phyloP scores from a whole-genome alignment of 1,284 basidiomycete species.

The Rhizoctonia solani region DNA sequence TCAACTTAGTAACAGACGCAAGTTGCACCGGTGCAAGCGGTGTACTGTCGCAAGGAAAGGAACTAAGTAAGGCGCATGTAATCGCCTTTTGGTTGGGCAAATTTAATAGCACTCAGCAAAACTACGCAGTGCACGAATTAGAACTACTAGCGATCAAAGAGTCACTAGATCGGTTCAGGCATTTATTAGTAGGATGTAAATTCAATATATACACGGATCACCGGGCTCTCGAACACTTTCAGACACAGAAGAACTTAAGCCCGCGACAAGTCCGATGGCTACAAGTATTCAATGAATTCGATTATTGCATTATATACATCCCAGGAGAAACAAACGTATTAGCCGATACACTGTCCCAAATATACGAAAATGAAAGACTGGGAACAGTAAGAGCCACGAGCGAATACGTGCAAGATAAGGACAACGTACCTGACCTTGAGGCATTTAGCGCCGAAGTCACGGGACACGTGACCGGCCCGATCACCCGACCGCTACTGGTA shows the following conservation, averaged over 20 bases:
- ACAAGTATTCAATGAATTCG: constrained; percentile 45
- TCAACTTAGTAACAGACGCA: no score
- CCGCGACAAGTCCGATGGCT: constrained; percentile 47
- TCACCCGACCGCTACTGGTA: no score
- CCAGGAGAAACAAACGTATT: no score
- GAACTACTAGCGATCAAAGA: constrained; percentile 47
- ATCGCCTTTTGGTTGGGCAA: constrained; percentile 43
- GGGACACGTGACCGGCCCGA: no score
- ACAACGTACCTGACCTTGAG: no score
- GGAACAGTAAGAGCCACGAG: no score
- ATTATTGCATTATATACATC: constrained; percentile 46
- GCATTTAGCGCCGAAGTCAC: no score
- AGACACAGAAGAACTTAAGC: constrained; percentile 46
- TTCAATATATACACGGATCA: constrained; percentile 48
- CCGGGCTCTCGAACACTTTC: constrained; percentile 44
- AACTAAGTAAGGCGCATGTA: constrained; percentile 38
- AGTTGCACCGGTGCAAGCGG: no score
- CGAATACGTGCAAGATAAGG: no score
- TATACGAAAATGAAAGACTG: no score
- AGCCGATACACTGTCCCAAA: no score
- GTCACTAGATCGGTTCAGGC: constrained; percentile 47
- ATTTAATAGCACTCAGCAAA: no score
- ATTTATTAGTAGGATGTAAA: constrained; percentile 49
- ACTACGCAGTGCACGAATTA: constrained; percentile 45
- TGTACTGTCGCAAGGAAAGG: constrained; percentile 40